Conservation (phyloP, 2,329 filamentous ascomycete species). For the Chalaropsis ovoidea region DNA sequence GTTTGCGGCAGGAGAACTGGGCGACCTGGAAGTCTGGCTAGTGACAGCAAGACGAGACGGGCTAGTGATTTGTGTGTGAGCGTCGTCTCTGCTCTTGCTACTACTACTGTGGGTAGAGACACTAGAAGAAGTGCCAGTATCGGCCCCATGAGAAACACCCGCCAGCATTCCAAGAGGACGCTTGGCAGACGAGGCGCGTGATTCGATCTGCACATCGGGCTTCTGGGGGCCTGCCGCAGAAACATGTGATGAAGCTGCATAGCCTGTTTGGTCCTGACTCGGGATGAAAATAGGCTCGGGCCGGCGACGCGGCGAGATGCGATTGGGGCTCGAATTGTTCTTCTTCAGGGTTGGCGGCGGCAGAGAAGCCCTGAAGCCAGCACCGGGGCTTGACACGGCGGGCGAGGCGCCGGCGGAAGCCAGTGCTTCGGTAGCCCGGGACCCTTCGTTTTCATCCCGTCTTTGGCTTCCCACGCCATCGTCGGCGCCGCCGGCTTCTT, state of each 20-base stretch:
- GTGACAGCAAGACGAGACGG: not conserved
- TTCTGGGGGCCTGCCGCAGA: not conserved
- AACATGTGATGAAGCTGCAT: not conserved
- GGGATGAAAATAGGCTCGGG: slow-evolving; percentile 18
- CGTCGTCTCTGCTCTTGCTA: not conserved
- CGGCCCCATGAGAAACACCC: not conserved
- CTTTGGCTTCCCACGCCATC: not conserved
- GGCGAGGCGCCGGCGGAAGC: too few relatives aligned
- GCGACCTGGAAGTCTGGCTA: not conserved
- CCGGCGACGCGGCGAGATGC: not conserved
- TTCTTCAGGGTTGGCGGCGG: slow-evolving; percentile 1
- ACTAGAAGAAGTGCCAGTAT: not conserved
- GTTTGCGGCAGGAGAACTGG: not conserved
- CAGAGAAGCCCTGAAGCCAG: not conserved
- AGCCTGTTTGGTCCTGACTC: not conserved
- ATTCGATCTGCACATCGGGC: not conserved
- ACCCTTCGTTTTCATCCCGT: not conserved
- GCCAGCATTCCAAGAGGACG: not conserved
- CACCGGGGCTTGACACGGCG: not conserved
- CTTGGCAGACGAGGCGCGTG: not conserved
- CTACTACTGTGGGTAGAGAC: not conserved
- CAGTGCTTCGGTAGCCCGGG: not conserved
- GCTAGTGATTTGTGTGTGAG: not conserved
- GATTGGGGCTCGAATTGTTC: not conserved
- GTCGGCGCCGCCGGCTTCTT: not conserved